A percentile compares a stretch with the other conserved stretches of the same genome.
Conservation (phyloP, 2,329 filamentous ascomycete genomes). For the Gliomastix tumulicola region DNA sequence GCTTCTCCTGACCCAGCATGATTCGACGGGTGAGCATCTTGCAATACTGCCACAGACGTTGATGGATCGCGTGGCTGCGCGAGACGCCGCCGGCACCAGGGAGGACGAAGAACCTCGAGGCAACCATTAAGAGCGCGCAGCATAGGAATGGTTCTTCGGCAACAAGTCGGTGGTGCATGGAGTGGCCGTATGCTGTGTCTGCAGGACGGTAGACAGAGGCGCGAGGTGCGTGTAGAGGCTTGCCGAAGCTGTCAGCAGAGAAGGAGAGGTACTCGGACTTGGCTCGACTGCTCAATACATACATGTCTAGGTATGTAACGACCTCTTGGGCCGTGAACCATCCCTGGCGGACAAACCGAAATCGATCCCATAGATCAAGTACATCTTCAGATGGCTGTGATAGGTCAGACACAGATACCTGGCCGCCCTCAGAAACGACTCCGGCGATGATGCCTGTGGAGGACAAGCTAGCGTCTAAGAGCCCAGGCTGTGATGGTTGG, state of each 20-base stretch:
- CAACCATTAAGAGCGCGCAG: constrained; percentile 12
- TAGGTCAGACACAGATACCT: constrained; percentile 5
- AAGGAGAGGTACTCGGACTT: neutral
- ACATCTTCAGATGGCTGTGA: constrained; percentile 11
- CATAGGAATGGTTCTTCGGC: constrained; percentile 12
- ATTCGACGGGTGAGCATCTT: constrained; percentile 11
- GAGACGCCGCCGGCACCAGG: constrained; percentile 11
- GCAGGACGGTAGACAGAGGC: neutral
- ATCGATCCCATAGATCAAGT: constrained; percentile 15
- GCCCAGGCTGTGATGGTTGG: neutral
- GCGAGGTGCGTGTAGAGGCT: constrained; percentile 1
- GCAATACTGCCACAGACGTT: constrained; percentile 12
- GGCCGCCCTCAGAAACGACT: neutral
- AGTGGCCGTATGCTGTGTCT: constrained; percentile 4
- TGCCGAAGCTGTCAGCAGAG: neutral
- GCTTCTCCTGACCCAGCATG: constrained; percentile 11
- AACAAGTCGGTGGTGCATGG: constrained; percentile 7
- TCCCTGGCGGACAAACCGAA: constrained; percentile 14
- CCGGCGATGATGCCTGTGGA: neutral
- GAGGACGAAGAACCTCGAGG: constrained; percentile 12
- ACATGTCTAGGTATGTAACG: constrained; percentile 15
- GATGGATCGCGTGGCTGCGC: constrained; percentile 9
- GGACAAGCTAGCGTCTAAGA: neutral
- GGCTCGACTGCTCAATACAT: no score
- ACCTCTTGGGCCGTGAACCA: constrained; percentile 17